A percentile compares a stretch with the other conserved stretches of the same genome.
phyloP scores from a whole-genome alignment of 441 rosid genomes.

The Capsella rubella region DNA sequence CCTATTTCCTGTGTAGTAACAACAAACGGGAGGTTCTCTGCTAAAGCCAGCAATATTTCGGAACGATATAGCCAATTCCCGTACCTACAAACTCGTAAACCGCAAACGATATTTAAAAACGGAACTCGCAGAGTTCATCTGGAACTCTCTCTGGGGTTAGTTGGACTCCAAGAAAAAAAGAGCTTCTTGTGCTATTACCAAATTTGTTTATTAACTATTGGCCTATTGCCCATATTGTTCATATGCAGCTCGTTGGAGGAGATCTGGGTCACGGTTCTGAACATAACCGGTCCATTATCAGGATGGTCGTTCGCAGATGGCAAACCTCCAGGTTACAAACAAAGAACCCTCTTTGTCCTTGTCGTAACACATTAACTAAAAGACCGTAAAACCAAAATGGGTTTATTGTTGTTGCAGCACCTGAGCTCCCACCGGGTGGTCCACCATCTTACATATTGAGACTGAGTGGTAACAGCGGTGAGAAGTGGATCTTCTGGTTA shows the following conservation, averaged over 20 bases:
- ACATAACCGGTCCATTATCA: conserved; percentile 92
- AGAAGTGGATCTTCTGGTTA: conserved; percentile 95
- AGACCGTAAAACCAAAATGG: conserved; percentile 19
- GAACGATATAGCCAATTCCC: conserved; percentile 67
- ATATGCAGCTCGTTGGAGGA: conserved; percentile 80
- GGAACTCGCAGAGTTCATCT: conserved; percentile 82
- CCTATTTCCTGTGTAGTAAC: conserved; percentile 80
- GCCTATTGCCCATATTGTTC: conserved; percentile 4
- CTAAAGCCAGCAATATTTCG: conserved; percentile 58
- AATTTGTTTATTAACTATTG: background rate
- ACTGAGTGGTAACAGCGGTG: conserved; percentile 75
- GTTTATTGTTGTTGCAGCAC: conserved; percentile 55
- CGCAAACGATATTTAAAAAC: conserved; percentile 45
- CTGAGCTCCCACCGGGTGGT: conserved; percentile 70
- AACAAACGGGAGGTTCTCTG: conserved; percentile 75
- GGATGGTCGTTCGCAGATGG: conserved; percentile 93
- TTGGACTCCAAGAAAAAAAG: conserved; percentile 9
- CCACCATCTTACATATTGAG: conserved; percentile 86
- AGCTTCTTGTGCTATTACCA: background rate
- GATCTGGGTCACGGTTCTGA: conserved; percentile 94
- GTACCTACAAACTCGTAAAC: conserved; percentile 57
- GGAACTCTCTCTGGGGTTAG: conserved; percentile 95
- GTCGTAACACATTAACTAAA: background rate
- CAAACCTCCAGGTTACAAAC: conserved; percentile 63
- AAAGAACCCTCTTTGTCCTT: conserved; percentile 8